Base-by-base conservation (phyloP, 129 eudicot genomes). In the Smallanthus sonchifolius region DNA sequence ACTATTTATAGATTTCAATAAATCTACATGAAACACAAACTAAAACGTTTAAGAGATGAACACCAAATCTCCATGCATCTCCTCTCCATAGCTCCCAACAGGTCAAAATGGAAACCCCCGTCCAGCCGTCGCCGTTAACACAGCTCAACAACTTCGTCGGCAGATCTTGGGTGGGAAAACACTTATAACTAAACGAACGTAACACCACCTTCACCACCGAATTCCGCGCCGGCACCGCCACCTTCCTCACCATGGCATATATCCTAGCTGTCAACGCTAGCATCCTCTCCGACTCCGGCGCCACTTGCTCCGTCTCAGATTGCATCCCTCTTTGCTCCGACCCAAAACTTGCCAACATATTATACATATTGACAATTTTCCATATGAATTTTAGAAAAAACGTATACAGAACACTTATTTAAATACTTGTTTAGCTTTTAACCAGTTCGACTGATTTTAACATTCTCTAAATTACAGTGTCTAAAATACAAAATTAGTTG, bases 201-300 rank as follows among this genome's bases (percentile, higher is more conserved):
- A 75, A 77, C 67, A 84, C 92, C 60, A 87, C 82, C 65, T 88
- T 93, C 86, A 87, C 98, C 69, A 93, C 97, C 55, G 98, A 93
- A 70, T 84, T 93, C 70, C 92, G 96, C 32, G 98, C 98, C 20
- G 98, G 97, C 48, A 93, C 98, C 48, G 83, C 98, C 63, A 93
- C 98, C 7, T 93, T 93, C 77, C 91, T 93, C 69, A 90, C 98
- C 73, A 93, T 93, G 98, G 98, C 98, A 14, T 93, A 93, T 80
- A 90, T 93, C 82, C 73, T 93, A 32, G 98, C 98, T 8, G 98
- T 93, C 60, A 93, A 90, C 86, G 96, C 98, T 77, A 81, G 85
- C 69, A 90, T 93, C 64, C 85, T 93, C 43, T 74, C 98, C 15
- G 98, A 93, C 38, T 93, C 98, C 51, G 98, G 97, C 38, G 98